Evolutionary conservation across 495 filamentous ascomycete species (phyloP), one percentile per base, ranked within the genome.

Genomic region (Xylaria intraflava): DNA sequence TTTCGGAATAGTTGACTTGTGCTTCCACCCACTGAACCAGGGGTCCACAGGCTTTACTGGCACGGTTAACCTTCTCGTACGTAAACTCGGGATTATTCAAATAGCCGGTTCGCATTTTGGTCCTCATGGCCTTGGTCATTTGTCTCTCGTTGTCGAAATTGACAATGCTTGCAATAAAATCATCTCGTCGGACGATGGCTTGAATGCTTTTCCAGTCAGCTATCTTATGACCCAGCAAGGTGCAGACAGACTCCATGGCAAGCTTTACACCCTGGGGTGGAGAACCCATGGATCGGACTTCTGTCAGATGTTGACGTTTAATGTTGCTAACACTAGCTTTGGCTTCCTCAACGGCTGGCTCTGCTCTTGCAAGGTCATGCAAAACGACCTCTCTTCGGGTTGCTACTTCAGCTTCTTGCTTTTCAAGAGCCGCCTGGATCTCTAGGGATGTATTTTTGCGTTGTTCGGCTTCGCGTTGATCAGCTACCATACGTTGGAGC

Each of bases 111-210:
- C 90, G 83, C 93, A 99, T 97, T 72, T 88, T 90, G 56, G 82
- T 64, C 23, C 93, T 79, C 64, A 90, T 79, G 44, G 70, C 75
- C 59, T 81, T 84, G 2, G 90, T 97, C 93, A 99, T 96, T 69
- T 95, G 87, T 60, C 72, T 83, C 74, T 96, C 89, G 62, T 95
- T 99, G 74, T 97, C 87, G 66, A 95, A 99, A 65, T 88, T 90
- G 67, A 97, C 86, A 63, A 99, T 97, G 71, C 88, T 96, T 23
- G 90, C 88, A 73, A 99, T 96, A 72, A 99, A 99, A 60, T 96
- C 90, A 65, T 97, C 93, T 24, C 82, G 80, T 53, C 93, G 85
- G 26, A 97, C 81, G 53, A 97, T 85, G 39, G 78, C 86, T 68
- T 90, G 86, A 45, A 97, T 90, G 35, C 81, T 83, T 71, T 88